These are phyloP conservation scores for Aspergillus thermomutatus DNA, from an alignment of 2,329 filamentous ascomycete genomes.

Conservation along the genomic window DNA sequence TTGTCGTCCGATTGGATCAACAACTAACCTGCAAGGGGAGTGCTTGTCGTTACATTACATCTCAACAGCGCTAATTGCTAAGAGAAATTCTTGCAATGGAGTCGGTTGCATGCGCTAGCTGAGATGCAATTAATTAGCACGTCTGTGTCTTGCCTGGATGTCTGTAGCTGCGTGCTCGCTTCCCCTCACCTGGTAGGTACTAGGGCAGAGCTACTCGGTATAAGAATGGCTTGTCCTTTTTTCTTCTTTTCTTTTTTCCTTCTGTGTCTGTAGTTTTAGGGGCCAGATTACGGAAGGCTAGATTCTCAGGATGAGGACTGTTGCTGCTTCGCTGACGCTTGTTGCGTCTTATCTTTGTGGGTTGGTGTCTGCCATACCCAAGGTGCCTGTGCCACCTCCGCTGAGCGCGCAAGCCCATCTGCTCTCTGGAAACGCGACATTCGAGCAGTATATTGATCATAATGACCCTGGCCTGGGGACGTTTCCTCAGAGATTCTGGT, in stretches of 20 bases:
- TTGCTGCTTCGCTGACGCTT: not conserved
- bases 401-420: not conserved
- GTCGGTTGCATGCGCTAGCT: not conserved
- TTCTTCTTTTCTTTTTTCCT: not conserved
- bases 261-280: not conserved
- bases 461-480: conserved; percentile 53
- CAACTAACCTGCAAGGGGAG: not conserved
- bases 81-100: not conserved
- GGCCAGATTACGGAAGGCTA: not conserved
- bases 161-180: not conserved
- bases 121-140: not conserved
- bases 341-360: not conserved
- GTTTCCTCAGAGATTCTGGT: conserved; percentile 55
- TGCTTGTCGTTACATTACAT: not conserved
- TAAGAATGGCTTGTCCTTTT: not conserved
- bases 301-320: not conserved
- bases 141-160: not conserved
- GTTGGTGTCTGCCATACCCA: not conserved
- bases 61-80: not conserved
- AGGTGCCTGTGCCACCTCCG: not conserved
- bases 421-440: conserved; percentile 28
- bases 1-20: not conserved
- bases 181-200: not conserved
- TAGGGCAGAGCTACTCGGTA: not conserved
- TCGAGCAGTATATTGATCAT: conserved; percentile 60